Evolutionary conservation across 768 basidiomycete genomes (phyloP).

Genomic region (Pholiota molesta): DNA sequence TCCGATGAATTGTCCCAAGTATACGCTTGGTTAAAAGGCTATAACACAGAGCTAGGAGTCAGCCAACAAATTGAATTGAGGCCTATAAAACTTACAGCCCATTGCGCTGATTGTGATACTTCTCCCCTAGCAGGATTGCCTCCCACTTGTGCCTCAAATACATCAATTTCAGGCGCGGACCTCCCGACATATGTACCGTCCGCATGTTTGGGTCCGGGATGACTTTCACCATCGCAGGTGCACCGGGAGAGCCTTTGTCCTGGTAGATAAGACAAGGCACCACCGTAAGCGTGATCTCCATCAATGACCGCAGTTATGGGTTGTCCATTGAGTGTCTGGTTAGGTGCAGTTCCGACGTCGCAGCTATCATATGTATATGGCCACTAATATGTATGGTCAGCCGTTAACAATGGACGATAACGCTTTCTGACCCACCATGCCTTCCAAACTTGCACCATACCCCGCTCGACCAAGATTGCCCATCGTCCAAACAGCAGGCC

Average conservation of each 20-base stretch:
- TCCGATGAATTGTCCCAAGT: conserved; percentile 65
- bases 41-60: not conserved
- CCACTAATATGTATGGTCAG: conserved; percentile 50
- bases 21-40: conserved; percentile 82
- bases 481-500: conserved; percentile 86
- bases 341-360: conserved; percentile 90
- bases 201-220: conserved; percentile 80
- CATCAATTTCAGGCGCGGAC: conserved; percentile 87
- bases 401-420: conserved; percentile 6
- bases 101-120: conserved; percentile 87
- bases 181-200: conserved; percentile 85
- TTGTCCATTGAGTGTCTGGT: conserved; percentile 74
- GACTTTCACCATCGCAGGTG: conserved; percentile 83
- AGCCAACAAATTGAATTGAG: conserved; percentile 1
- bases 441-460: conserved; percentile 85
- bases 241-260: conserved; percentile 89
- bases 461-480: conserved; percentile 86
- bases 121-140: conserved; percentile 41
- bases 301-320: conserved; percentile 62
- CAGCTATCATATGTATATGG: conserved; percentile 85
- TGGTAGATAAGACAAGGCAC: conserved; percentile 77
- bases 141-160: conserved; percentile 79
- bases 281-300: conserved; percentile 58
- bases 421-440: conserved; percentile 49
- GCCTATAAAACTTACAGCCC: conserved; percentile 54